Percentiles rank a stretch among this genome's conserved stretches.
phyloP scores from a whole-genome alignment of 208 protist species.

The Zelonia costaricensis region DNA sequence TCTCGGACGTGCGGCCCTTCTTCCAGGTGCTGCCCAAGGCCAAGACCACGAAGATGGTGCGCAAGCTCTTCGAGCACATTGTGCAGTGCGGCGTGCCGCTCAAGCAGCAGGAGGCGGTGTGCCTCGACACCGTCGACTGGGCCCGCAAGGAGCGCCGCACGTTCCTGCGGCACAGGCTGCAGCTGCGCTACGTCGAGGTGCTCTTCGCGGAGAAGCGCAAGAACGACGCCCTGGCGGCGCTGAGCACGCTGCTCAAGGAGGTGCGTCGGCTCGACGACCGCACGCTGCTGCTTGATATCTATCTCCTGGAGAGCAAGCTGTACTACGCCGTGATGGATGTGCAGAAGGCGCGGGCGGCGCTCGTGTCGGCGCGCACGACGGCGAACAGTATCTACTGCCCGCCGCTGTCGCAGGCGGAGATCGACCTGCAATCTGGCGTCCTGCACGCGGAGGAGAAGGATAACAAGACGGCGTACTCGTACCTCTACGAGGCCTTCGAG shows the following conservation, averaged over 20 bases:
- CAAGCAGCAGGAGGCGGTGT: conserved; percentile 89
- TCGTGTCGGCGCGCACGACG: conserved; percentile 96
- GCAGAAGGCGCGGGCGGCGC: conserved; percentile 93
- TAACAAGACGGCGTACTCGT: conserved; percentile 98
- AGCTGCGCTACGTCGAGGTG: conserved; percentile 93
- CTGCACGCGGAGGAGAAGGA: conserved; percentile 98
- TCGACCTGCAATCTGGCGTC: conserved; percentile 97
- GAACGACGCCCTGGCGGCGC: conserved; percentile 74
- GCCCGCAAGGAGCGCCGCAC: conserved; percentile 94
- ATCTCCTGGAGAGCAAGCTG: conserved; percentile 96
- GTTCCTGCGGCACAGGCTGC: conserved; percentile 96
- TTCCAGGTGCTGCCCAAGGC: conserved; percentile 88
- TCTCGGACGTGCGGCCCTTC: conserved; percentile 65
- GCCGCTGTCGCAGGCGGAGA: conserved; percentile 97
- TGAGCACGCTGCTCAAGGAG: conserved; percentile 91
- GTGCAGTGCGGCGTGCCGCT: conserved; percentile 79
- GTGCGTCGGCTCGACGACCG: conserved; percentile 98
- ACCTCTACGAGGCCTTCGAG: conserved; percentile 99
- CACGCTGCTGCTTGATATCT: conserved; percentile 97
- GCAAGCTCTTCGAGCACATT: conserved; percentile 86
- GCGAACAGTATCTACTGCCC: conserved; percentile 99
- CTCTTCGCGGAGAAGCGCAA: conserved; percentile 90
- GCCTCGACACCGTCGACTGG: conserved; percentile 96
- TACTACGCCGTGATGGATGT: conserved; percentile 95
- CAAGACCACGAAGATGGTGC: conserved; percentile 93